These are phyloP conservation scores for Barnettozyma vustinii DNA, from an alignment of 805 yeast genomes.

Conservation along the genomic window DNA sequence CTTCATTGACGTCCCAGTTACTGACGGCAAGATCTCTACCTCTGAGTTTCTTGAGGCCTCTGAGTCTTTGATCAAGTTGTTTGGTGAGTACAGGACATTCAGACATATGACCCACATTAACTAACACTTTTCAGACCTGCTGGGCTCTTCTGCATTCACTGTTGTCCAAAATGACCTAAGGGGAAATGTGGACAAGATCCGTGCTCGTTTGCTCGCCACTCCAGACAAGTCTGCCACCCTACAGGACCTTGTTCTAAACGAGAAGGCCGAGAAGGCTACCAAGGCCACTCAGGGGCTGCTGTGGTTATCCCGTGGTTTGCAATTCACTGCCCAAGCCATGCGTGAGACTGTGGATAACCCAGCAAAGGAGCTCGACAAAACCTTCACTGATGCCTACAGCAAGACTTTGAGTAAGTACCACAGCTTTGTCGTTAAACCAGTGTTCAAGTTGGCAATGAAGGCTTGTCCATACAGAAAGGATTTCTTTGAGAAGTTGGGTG, in stretches of 20 bases:
- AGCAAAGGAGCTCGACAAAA: conserved; percentile 55
- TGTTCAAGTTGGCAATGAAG: conserved; percentile 90
- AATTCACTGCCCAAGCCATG: conserved; percentile 88
- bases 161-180: conserved; percentile 86
- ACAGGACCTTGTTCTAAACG: conserved; percentile 72
- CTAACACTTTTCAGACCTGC: conserved; percentile 38
- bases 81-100: conserved; percentile 39
- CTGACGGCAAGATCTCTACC: conserved; percentile 62
- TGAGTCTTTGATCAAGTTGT: conserved; percentile 75
- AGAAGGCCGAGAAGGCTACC: conserved; percentile 56
- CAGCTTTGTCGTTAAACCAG: conserved; percentile 75
- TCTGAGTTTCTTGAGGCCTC: conserved; percentile 76
- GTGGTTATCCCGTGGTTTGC: conserved; percentile 82
- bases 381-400: conserved; percentile 80
- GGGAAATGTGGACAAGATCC: conserved; percentile 76
- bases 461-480: conserved; percentile 90
- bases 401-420: conserved; percentile 80
- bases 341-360: conserved; percentile 68
- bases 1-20: conserved; percentile 68
- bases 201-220: conserved; percentile 56
- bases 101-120: not conserved
- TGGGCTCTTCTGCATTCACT: conserved; percentile 79
- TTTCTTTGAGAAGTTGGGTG: conserved; percentile 77
- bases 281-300: conserved; percentile 87
- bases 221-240: conserved; percentile 64